Percentiles rank a stretch among this genome's conserved stretches.
These are phyloP conservation scores for Monosporascus cannonballus DNA, from an alignment of 2,329 filamentous ascomycete species.

Conservation along the genomic window DNA sequence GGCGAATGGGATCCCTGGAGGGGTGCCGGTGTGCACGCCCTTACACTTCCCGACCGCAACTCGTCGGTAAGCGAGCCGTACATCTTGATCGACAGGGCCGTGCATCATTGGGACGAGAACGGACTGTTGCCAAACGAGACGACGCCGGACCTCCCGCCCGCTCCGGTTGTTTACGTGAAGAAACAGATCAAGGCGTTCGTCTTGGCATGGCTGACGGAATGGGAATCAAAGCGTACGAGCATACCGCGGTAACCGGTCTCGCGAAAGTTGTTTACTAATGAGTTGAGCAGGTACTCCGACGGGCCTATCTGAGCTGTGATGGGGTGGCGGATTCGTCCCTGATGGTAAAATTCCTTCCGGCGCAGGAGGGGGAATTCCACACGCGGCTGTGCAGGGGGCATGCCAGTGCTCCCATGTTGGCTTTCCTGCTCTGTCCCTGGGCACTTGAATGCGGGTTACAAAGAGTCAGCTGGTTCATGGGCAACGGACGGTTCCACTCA, in stretches of 20 bases:
- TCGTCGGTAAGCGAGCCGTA: conserved; percentile 63
- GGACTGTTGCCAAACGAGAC: conserved; percentile 60
- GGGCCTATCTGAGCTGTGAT: too few relatives aligned
- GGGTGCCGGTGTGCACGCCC: conserved; percentile 63
- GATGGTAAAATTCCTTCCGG: too few relatives aligned
- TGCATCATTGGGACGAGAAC: conserved; percentile 79
- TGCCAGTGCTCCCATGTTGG: too few relatives aligned
- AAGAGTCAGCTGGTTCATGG: too few relatives aligned
- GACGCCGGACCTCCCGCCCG: conserved; percentile 49
- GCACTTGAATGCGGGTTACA: too few relatives aligned
- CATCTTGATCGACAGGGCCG: conserved; percentile 65
- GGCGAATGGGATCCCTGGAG: conserved; percentile 78
- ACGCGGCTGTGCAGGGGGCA: too few relatives aligned
- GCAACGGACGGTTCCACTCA: too few relatives aligned
- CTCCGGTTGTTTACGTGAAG: conserved; percentile 53
- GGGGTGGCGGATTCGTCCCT: too few relatives aligned
- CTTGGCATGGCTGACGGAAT: conserved; percentile 60
- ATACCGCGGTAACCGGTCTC: neutral
- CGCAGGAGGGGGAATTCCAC: too few relatives aligned
- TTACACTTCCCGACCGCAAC: conserved; percentile 48
- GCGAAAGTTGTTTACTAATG: neutral
- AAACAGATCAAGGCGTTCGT: conserved; percentile 55
- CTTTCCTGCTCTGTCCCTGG: too few relatives aligned
- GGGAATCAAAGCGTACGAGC: neutral
- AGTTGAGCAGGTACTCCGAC: neutral